Conservation (phyloP, 345 rosid genomes). For the Toxicodendron radicans region DNA sequence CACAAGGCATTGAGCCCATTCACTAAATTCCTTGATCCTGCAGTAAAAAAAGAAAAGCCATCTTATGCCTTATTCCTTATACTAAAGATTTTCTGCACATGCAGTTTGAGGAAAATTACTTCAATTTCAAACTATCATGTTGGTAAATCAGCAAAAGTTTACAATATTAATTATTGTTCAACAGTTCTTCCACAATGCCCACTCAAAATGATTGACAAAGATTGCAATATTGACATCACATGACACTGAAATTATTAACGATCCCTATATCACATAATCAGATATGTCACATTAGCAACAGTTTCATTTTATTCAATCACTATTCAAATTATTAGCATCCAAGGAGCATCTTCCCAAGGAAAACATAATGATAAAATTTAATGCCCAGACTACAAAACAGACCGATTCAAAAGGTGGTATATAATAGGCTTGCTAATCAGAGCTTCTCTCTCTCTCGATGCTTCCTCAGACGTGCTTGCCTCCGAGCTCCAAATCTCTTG, state of each 20-base stretch:
- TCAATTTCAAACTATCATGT: neutral
- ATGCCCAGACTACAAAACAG: constrained; percentile 22
- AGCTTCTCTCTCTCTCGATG: constrained; percentile 76
- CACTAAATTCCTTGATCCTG: constrained; percentile 93
- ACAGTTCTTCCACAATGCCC: neutral
- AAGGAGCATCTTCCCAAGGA: neutral
- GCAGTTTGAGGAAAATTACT: constrained; percentile 4
- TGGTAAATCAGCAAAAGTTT: neutral
- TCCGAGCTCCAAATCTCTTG: constrained; percentile 97
- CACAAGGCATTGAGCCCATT: constrained; percentile 97
- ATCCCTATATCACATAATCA: no score
- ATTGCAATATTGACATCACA: neutral
- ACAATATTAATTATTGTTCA: neutral
- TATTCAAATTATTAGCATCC: neutral
- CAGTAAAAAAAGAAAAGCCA: constrained; percentile 22
- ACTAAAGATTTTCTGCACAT: neutral
- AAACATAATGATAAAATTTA: constrained; percentile 2
- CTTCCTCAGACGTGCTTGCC: constrained; percentile 86
- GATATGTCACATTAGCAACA: neutral
- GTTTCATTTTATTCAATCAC: neutral
- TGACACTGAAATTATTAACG: neutral
- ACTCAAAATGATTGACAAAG: neutral
- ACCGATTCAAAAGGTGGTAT: constrained; percentile 80
- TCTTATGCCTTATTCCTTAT: neutral
- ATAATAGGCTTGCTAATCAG: constrained; percentile 76